A percentile compares a stretch with the other conserved stretches of the same genome.
These are phyloP conservation scores for Asterionellopsis glacialis DNA, from an alignment of 108 stramenopile genomes.

Conservation along the genomic window DNA sequence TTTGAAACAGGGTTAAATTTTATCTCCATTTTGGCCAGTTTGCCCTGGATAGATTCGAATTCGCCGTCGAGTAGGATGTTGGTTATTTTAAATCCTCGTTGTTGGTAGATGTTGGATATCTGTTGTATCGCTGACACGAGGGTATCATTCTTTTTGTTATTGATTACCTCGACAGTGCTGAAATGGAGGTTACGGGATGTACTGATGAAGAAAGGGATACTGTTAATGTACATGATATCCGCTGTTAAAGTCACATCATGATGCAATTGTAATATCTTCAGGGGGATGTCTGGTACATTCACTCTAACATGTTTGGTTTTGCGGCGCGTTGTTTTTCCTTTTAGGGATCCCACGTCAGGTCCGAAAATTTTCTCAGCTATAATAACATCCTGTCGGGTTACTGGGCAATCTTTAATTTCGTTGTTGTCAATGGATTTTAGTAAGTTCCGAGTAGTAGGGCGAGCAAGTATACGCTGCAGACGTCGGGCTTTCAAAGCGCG, in stretches of 20 bases:
- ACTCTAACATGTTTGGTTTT: constrained; percentile 11
- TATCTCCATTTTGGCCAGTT: not conserved
- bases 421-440: constrained; percentile 20
- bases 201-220: constrained; percentile 32
- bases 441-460: constrained; percentile 2
- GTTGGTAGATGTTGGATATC: constrained; percentile 6
- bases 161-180: constrained; percentile 6
- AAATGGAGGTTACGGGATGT: constrained; percentile 24
- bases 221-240: constrained; percentile 42
- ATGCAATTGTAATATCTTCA: constrained; percentile 15
- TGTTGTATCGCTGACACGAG: not conserved
- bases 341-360: constrained; percentile 11
- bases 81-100: constrained; percentile 6
- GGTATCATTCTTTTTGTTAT: not conserved
- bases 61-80: constrained; percentile 6
- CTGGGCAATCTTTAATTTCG: constrained; percentile 25
- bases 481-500: too few relatives aligned
- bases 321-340: constrained; percentile 8
- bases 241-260: constrained; percentile 15
- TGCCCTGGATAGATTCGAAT: constrained; percentile 5
- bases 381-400: constrained; percentile 19
- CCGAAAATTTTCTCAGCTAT: constrained; percentile 24
- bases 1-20: constrained; percentile 18
- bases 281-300: constrained; percentile 12
- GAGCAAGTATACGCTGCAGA: too few relatives aligned